Percentiles rank a stretch among this genome's conserved stretches.
Conservation (phyloP, 768 basidiomycete genomes). For the Pulveroboletus frians region DNA sequence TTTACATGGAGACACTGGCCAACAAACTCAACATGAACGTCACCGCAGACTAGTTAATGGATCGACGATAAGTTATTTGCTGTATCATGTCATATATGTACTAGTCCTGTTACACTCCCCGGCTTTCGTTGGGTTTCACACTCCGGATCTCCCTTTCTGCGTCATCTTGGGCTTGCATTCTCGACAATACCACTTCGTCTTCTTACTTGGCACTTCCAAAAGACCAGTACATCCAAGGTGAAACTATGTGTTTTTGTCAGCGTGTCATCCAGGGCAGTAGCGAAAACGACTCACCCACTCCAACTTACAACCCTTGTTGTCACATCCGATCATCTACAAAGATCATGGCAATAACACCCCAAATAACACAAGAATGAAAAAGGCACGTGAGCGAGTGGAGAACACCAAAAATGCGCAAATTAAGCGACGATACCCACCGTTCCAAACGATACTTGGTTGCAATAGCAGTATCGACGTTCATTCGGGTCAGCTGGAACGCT, state of each 20-base stretch:
- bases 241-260: slow-evolving; percentile 43
- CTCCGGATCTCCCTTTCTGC: slow-evolving; percentile 32
- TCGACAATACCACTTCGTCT: slow-evolving; percentile 65
- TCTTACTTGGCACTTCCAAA: slow-evolving; percentile 49
- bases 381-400: neutral
- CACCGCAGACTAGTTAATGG: slow-evolving; percentile 17
- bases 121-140: slow-evolving; percentile 3
- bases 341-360: neutral
- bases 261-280: neutral
- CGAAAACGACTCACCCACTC: slow-evolving; percentile 69
- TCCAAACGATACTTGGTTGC: slow-evolving; percentile 74
- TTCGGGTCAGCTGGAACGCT: slow-evolving; percentile 34
- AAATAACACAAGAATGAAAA: neutral
- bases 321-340: slow-evolving; percentile 81
- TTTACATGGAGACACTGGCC: slow-evolving; percentile 83
- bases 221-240: slow-evolving; percentile 67
- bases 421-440: slow-evolving; percentile 44
- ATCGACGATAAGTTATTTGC: slow-evolving; percentile 13
- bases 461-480: slow-evolving; percentile 74
- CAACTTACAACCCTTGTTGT: slow-evolving; percentile 58
- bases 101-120: slow-evolving; percentile 1
- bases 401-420: neutral
- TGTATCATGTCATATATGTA: slow-evolving; percentile 16
- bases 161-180: slow-evolving; percentile 46
- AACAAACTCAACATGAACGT: slow-evolving; percentile 69